Evolutionary conservation across 225 moss, liverwort and hornwort genomes (phyloP).

Genomic region (Asterella californica): DNA sequence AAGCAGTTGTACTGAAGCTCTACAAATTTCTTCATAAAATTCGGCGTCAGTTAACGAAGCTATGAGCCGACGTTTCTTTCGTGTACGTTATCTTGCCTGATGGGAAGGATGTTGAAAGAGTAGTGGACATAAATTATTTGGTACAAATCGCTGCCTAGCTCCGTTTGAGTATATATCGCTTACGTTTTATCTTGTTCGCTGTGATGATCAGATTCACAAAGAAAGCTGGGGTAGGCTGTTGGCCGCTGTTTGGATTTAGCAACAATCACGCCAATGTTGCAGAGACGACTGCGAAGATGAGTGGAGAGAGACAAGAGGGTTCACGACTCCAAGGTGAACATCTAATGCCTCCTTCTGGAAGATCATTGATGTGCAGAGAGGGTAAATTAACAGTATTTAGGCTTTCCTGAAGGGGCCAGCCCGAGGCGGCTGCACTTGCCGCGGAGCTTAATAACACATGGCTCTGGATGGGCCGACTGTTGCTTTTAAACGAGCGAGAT

Average conservation of each 20-base stretch:
- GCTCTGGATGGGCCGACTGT: background rate
- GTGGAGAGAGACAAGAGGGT: background rate
- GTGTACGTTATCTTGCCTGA: background rate
- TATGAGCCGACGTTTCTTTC: no score
- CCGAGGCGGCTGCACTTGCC: background rate
- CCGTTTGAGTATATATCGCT: background rate
- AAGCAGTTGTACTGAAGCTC: no score
- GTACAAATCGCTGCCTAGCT: no score
- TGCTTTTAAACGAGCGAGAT: background rate
- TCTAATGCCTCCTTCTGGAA: background rate
- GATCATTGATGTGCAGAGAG: background rate
- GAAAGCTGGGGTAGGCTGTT: conserved; percentile 18
- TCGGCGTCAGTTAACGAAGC: no score
- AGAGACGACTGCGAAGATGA: conserved; percentile 1
- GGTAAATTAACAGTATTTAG: background rate
- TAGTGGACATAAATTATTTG: no score
- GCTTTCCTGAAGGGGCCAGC: background rate
- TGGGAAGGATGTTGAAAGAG: background rate
- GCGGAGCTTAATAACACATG: background rate
- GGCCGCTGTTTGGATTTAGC: conserved; percentile 22
- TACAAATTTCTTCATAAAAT: no score
- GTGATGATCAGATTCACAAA: conserved; percentile 4
- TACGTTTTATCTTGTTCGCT: background rate
- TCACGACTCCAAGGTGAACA: conserved; percentile 2
- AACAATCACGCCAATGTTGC: conserved; percentile 11